Conservation (phyloP, 1,284 basidiomycete genomes). For the Termitomyces sp. region DNA sequence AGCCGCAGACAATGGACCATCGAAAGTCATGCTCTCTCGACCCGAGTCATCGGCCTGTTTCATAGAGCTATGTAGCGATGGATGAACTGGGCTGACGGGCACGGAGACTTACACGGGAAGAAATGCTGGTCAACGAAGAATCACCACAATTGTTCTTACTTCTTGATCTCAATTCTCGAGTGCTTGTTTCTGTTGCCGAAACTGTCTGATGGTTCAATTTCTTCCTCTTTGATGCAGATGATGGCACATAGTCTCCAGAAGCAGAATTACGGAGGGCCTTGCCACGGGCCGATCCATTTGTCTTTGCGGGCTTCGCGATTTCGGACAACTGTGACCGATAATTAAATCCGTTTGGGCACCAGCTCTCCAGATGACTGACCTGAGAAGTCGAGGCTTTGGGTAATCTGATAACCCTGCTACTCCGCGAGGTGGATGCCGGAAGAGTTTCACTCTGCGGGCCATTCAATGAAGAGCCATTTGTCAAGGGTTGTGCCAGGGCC, state of each 20-base stretch:
- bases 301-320: slow-evolving; percentile 8
- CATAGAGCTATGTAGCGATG: slow-evolving; percentile 19
- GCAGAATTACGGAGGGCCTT: slow-evolving; percentile 13
- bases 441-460: slow-evolving; percentile 25
- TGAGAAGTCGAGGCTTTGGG: slow-evolving; percentile 14
- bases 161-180: slow-evolving; percentile 35
- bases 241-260: slow-evolving; percentile 22
- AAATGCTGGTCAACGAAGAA: slow-evolving; percentile 28
- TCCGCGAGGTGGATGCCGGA: slow-evolving; percentile 12
- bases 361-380: slow-evolving; percentile 6
- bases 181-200: slow-evolving; percentile 26
- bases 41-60: slow-evolving; percentile 22
- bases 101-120: slow-evolving; percentile 23
- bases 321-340: slow-evolving; percentile 4
- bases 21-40: slow-evolving; percentile 17
- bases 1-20: slow-evolving; percentile 16
- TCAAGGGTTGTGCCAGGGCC: slow-evolving; percentile 3
- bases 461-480: slow-evolving; percentile 17
- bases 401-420: slow-evolving; percentile 14
- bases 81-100: background rate
- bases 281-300: slow-evolving; percentile 12
- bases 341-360: background rate
- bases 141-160: slow-evolving; percentile 32
- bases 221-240: slow-evolving; percentile 31
- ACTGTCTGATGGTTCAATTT: slow-evolving; percentile 23